Base-by-base conservation (phyloP, 2,329 filamentous ascomycete genomes). In the Epichloe aotearoae region DNA sequence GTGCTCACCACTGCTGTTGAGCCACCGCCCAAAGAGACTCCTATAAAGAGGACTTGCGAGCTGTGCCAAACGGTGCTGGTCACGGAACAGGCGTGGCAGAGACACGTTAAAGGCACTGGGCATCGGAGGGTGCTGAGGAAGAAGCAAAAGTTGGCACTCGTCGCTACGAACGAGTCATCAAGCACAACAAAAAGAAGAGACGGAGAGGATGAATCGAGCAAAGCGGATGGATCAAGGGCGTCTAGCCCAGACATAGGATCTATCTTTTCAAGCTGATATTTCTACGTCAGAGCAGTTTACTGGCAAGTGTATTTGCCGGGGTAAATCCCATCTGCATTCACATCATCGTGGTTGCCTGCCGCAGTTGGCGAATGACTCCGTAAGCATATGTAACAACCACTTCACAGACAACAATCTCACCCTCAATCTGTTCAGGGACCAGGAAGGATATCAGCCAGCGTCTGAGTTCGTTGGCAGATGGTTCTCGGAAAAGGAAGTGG, bases 1-100 rank as follows among this genome's bases (percentile, higher is more conserved):
- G 73, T 83, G 2, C 63, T 96, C 4, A 80, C 79, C 0, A 61
- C 69, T 1, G 67, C 66, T 7, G 54, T 67, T 10, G 65, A 68
- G 40, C 63, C 67, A 19, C 72, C 78, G n/a, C 72, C 61, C 1
- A 62, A 80, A 52, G 70, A 84, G 11, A 71, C 69, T 3, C 74
- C 76, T 0, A 66, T 64, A 34, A 79, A 81, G 54, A 76, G 76
- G 57, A 77, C 74, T 17, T 98, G 93, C 60, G 81, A 88, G 3
- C 57, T 82, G 1, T 98, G 93, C 61, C 69, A 88, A 58, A 76
- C 77, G 52, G 79, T 80, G 20, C 66, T 75, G 4, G 62, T 82
- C 49, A 79, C 76, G 3, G 77, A 82, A 55, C 69, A 75, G 53
- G 66, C 65, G 2, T 73, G 68, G 69, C 54, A 62, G 39, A 62